Evolutionary conservation across 805 yeast genomes (phyloP), one percentile per base, ranked within the genome.

Genomic region (Priceomyces fermenticarens): DNA sequence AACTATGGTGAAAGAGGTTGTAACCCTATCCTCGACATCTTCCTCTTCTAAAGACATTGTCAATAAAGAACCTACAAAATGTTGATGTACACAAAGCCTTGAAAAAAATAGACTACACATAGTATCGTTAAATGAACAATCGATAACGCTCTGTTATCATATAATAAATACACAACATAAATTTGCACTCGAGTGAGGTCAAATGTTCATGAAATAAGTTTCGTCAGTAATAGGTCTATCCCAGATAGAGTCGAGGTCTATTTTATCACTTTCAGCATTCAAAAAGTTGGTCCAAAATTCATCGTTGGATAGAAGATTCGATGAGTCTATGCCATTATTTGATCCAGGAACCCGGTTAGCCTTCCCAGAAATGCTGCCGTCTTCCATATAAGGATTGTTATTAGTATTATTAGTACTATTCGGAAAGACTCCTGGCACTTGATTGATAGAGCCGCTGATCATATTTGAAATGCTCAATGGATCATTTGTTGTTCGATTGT

Each of bases 221-320:
- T 62, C 69, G 27, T 54, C 63, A 30, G 49, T 40, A 9, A 38
- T 30, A 13, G 42, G 46, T 8, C 44, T 40, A 25, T 39, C 36
- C 17, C 36, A 28, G 38, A 44, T 51, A 34, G 45, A 54, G n/a
- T 41, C 47, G 36, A 68, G 65, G 40, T 66, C 62, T 35, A 66
- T 51, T 38, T 57, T 56, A 48, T 67, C 65, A 12, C 65, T 47
- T 32, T 53, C 63, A 0, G 66, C 54, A 38, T 64, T 64, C 26
- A 75, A 55, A 27, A 76, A 57, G 43, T 83, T 85, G 28, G 80
- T 71, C 89, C 89, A 83, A 50, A 83, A 80, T 53, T 83, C 89
- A 52, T 83, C 89, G 43, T 78, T 80, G 25, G 25, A 20, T 20
- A 20, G 25, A 20, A 8, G 25, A 20, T 20, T 20, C 8, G 25